Base-by-base conservation (phyloP, 2,329 filamentous ascomycete species). In the Fusarium mangiferae region DNA sequence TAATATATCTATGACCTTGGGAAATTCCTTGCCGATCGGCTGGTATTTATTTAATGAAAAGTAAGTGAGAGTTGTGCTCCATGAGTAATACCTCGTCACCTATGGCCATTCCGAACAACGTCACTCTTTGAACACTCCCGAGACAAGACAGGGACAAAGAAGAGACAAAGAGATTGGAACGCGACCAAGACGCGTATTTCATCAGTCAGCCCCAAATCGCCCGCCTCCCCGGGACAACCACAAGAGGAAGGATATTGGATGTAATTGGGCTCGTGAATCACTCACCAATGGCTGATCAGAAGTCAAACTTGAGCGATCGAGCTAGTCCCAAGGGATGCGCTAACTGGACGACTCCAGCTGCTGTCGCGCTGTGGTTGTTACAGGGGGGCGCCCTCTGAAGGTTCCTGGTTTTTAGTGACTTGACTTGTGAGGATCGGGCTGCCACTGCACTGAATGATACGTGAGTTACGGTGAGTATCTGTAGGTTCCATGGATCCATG, bases 111-210 rank as follows among this genome's bases (percentile, higher is more conserved):
- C 41, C 63, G 30, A 41, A 49, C 28, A 44, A 55, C 38, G 30
- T 28, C 36, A 46, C 39, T 66, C 26, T 49, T 33, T 39, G 13
- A 52, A 46, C 22, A 28, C 41, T 35, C 6, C 62, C 39, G 35
- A 67, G 62, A 67, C 65, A 61, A 67, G 62, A 67, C 65, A 61
- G 36, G 61, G 63, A 68, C 66, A 48, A 15, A 58, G 54, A 41
- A 28, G 30, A 33, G 38, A 36, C 38, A 39, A 57, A 35, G 24
- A n/a, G 15, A 58, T 36, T 36, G 41, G 39, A 45, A 72, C 55
- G 58, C 63, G 70, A 56, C 62, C 28, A 33, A 58, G 41, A 51
- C 70, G 58, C 49, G 71, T 48, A 45, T 48, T 36, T 13, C 28
- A 28, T 38, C 52, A 60, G 26, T 38, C 57, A 67, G 48, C 62